phyloP scores from a whole-genome alignment of 1,284 basidiomycete species.

The Marasmius oreades region DNA sequence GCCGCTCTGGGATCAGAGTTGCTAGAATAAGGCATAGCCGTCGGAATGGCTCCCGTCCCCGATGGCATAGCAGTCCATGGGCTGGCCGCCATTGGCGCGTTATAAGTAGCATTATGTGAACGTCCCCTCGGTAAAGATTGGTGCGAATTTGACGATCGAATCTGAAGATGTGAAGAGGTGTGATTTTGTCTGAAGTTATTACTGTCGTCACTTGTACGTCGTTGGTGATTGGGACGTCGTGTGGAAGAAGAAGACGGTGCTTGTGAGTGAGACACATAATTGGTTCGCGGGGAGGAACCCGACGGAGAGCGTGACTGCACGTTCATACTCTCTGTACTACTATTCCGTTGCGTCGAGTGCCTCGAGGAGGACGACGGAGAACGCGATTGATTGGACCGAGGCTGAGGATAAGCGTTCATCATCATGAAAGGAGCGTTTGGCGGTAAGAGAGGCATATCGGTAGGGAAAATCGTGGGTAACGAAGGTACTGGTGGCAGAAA shows the following conservation, averaged over 20 bases:
- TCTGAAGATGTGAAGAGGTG: background rate
- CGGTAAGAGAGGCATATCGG: slow-evolving; percentile 66
- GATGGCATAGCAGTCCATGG: slow-evolving; percentile 15
- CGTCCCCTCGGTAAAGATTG: slow-evolving; percentile 9
- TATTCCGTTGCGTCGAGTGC: slow-evolving; percentile 1
- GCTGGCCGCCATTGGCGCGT: slow-evolving; percentile 2
- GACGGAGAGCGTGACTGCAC: background rate
- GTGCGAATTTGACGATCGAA: slow-evolving; percentile 3
- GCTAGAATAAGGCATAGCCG: slow-evolving; percentile 6
- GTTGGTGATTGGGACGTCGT: slow-evolving; percentile 5
- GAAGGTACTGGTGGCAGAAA: slow-evolving; percentile 25
- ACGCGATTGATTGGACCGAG: slow-evolving; percentile 15
- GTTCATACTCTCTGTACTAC: background rate
- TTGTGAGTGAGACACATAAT: background rate
- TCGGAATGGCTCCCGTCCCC: slow-evolving; percentile 6
- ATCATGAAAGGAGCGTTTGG: slow-evolving; percentile 74
- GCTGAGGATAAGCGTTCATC: slow-evolving; percentile 46
- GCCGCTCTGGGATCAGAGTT: background rate
- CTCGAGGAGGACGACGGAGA: slow-evolving; percentile 14
- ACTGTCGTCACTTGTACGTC: slow-evolving; percentile 13
- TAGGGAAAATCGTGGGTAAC: slow-evolving; percentile 24
- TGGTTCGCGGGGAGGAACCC: background rate
- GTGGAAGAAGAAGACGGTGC: background rate
- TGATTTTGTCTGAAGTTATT: background rate
- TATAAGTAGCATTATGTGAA: slow-evolving; percentile 1